Conservation (phyloP, 805 yeast genomes). For the Wickerhamomyces sydowiorum region DNA sequence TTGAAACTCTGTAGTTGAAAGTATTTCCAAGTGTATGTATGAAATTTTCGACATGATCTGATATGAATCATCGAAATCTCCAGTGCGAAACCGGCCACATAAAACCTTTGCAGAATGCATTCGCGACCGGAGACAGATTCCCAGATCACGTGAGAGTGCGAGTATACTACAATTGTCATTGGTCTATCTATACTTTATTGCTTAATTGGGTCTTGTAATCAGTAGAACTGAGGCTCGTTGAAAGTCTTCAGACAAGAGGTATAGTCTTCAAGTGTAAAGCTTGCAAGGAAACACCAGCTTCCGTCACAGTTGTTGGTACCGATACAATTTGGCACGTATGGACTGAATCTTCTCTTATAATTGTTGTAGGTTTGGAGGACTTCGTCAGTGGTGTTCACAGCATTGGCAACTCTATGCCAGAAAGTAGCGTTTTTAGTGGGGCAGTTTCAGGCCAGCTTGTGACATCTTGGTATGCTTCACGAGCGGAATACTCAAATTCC, state of each 20-base stretch:
- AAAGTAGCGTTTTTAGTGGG: slow-evolving; percentile 64
- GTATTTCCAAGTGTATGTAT: background rate
- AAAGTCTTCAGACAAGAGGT: background rate
- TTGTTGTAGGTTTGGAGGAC: slow-evolving; percentile 45
- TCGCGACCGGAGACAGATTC: too few species aligned
- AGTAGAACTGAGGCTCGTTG: background rate
- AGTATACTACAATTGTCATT: too few species aligned
- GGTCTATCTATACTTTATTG: too few species aligned
- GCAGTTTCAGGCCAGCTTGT: slow-evolving; percentile 50
- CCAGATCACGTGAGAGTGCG: background rate
- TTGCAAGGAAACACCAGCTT: background rate
- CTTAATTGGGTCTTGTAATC: background rate
- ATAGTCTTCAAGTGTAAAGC: background rate
- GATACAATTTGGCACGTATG: slow-evolving; percentile 45
- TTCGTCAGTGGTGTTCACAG: slow-evolving; percentile 35
- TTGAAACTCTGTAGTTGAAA: background rate
- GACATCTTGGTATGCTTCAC: slow-evolving; percentile 48
- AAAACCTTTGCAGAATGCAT: too few species aligned
- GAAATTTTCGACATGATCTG: too few species aligned
- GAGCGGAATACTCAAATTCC: slow-evolving; percentile 59
- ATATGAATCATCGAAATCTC: too few species aligned
- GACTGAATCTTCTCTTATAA: slow-evolving; percentile 48
- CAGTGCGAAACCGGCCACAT: too few species aligned
- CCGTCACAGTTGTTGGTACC: slow-evolving; percentile 14
- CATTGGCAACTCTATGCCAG: slow-evolving; percentile 40